These are phyloP conservation scores for Dorcoceras hygrometricum DNA, from an alignment of 257 asterid species.

Conservation along the genomic window DNA sequence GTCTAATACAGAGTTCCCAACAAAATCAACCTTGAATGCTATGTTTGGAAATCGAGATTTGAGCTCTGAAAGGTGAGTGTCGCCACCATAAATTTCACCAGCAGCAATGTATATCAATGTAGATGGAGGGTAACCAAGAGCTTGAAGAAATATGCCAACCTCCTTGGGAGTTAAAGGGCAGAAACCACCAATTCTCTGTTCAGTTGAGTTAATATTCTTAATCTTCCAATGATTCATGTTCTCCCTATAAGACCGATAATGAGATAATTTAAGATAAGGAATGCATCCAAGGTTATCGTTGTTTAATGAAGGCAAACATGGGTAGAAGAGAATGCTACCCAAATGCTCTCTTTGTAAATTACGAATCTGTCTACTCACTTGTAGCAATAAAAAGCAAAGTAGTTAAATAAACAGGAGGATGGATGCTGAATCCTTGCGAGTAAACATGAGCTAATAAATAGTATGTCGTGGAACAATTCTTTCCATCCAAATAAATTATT, in stretches of 20 bases:
- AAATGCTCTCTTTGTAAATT: constrained; percentile 9
- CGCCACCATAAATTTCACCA: constrained; percentile 91
- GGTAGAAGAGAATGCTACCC: constrained; percentile 7
- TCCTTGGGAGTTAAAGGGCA: constrained; percentile 98
- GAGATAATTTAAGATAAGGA: constrained; percentile 14
- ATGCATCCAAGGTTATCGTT: constrained; percentile 10
- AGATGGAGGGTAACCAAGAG: constrained; percentile 77
- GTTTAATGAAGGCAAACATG: constrained; percentile 4
- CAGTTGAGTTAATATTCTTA: constrained; percentile 75
- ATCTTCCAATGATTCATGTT: constrained; percentile 89
- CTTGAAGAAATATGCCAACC: constrained; percentile 83
- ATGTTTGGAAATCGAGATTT: constrained; percentile 77
- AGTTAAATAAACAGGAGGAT: neutral
- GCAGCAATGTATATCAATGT: constrained; percentile 88
- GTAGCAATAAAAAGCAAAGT: constrained; percentile 12
- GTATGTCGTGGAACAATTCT: neutral
- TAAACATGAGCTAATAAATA: constrained; percentile 2
- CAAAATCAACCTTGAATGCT: constrained; percentile 63
- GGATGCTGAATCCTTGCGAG: neutral
- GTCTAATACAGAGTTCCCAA: constrained; percentile 15
- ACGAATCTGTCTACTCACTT: constrained; percentile 13
- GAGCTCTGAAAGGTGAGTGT: constrained; percentile 71
- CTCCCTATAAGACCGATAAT: constrained; percentile 45
- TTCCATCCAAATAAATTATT: neutral
- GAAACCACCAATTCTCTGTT: constrained; percentile 78